Base-by-base conservation (phyloP, 805 yeast species). In the Metschnikowia sp. region DNA sequence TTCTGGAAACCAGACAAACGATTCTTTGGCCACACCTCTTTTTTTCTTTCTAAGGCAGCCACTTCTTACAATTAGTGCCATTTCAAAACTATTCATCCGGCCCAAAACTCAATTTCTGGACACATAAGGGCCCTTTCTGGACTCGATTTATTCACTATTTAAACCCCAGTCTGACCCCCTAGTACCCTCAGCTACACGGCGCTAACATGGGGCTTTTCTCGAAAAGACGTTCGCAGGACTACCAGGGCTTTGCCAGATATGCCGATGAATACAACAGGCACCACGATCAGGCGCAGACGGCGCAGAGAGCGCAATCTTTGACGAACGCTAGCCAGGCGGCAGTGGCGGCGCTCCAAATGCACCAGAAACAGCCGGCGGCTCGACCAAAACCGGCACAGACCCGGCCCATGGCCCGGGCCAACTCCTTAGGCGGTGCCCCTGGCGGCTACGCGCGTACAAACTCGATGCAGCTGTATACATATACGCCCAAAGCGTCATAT, bases 301-400 rank as follows among this genome's bases (percentile, higher is more conserved):
- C 48, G 1, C 47, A 45, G 36, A 41, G 69, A 32, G 51, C 57
- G 10, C 62, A 58, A 36, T 64, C 69, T 29, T 55, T 65, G 19
- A 51, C 59, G 22, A 60, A 61, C 42, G 76, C 76, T 22, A 74
- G 75, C 15, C 66, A 59, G 48, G 76, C 76, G 7, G 77, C 76
- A 0, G 50, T 61, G 40, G 75, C 75, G 1, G 76, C 76, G 1
- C 54, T 71, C 13, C 61, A 69, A 45, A 57, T 62, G 49, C 75
- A 70, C 53, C 59, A 57, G 32, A 60, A 55, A 34, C 56, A 52
- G 36, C 32, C 52, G 35, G 48, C 18, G 26, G 40, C 29, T 9
- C 45, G 39, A 7, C 29, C 11, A 3, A 35, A 19, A 15, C 36
- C 34, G 18, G 13, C 39, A 11, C 35, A 38, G 15, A 15, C 39